Base-by-base conservation (phyloP, 2,329 filamentous ascomycete genomes). In the Chaetomium olivaceum region DNA sequence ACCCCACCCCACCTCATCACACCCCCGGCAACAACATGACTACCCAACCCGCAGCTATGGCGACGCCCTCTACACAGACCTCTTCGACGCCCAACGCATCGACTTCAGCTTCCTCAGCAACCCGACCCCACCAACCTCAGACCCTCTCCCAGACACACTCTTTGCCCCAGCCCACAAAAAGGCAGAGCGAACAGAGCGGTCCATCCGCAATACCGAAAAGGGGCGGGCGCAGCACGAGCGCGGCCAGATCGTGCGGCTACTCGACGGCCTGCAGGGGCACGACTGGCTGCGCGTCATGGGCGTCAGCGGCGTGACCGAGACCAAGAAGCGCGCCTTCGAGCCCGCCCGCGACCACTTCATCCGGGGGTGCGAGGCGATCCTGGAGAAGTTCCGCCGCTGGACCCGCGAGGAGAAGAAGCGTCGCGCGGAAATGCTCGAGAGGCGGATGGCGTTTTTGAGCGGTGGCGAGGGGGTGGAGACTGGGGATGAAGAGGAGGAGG, bases 211-310 rank as follows among this genome's bases (percentile, higher is more conserved):
- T 69, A 81, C 85, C 0, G 87, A 89, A 73, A 87, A 85, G 73
- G 86, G 85, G 14, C 83, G 86, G 11, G 87, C 87, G 19, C 86
- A 89, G 70, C 87, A 89, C 79, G 87, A 89, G 71, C 87, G 84
- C 70, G 86, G 89, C 67, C 86, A 88, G 71, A 85, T 89, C 50
- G 83, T 87, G 62, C 82, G 87, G 39, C 77, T 89, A 19, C 83
- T 97, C 7, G 92, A 95, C 62, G 92, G 92, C 21, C 83, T 99
- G 1, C 90, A 92, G 75, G 91, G 94, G 2, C 92, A 91, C 65
- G 95, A 98, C 77, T 99, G 95, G 95, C 82, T 97, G 64, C 89
- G 91, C 67, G 86, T 93, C 4, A 93, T 99, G 88, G 95, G 94
- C 29, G 90, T 98, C 39, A 94, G 88, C 69, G 92, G 86, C 23